phyloP scores from a whole-genome alignment of 2,329 filamentous ascomycete genomes.

The Phyllosticta ampelicida region DNA sequence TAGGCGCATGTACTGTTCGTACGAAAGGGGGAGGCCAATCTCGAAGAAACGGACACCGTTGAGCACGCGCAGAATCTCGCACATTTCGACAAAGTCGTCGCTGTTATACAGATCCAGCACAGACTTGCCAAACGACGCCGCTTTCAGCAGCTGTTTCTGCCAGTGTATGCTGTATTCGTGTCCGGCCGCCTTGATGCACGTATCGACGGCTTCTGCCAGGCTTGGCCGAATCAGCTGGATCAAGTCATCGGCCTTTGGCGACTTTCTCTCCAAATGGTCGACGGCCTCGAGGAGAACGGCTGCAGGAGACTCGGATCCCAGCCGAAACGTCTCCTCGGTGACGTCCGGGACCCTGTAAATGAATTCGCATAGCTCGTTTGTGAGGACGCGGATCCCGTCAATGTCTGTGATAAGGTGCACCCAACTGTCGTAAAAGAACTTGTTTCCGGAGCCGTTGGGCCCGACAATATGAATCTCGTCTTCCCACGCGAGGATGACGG shows the following conservation, averaged over 20 bases:
- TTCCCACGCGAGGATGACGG: slow-evolving; percentile 89
- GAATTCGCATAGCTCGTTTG: slow-evolving; percentile 93
- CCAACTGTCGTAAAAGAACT: slow-evolving; percentile 81
- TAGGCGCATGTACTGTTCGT: slow-evolving; percentile 85
- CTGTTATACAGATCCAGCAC: slow-evolving; percentile 96
- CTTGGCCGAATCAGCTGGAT: slow-evolving; percentile 86
- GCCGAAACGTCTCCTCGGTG: slow-evolving; percentile 78
- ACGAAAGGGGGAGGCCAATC: slow-evolving; percentile 79
- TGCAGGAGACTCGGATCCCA: slow-evolving; percentile 78
- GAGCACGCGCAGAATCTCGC: slow-evolving; percentile 80
- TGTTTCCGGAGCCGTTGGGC: slow-evolving; percentile 62
- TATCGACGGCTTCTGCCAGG: slow-evolving; percentile 85
- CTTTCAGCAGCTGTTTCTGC: slow-evolving; percentile 94
- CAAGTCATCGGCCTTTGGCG: slow-evolving; percentile 93
- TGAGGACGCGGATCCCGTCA: slow-evolving; percentile 83
- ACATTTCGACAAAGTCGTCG: slow-evolving; percentile 98
- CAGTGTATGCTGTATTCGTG: slow-evolving; percentile 83
- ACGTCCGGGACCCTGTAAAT: slow-evolving; percentile 85
- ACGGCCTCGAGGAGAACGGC: slow-evolving; percentile 91
- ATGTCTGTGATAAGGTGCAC: slow-evolving; percentile 80
- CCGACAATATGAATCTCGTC: slow-evolving; percentile 94
- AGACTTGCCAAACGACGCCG: slow-evolving; percentile 94
- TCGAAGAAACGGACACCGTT: slow-evolving; percentile 90
- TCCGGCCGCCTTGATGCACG: slow-evolving; percentile 84
- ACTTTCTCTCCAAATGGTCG: slow-evolving; percentile 82